These are phyloP conservation scores for Chrysophaeum taylorii DNA, from an alignment of 352 stramenopile species.

Conservation along the genomic window DNA sequence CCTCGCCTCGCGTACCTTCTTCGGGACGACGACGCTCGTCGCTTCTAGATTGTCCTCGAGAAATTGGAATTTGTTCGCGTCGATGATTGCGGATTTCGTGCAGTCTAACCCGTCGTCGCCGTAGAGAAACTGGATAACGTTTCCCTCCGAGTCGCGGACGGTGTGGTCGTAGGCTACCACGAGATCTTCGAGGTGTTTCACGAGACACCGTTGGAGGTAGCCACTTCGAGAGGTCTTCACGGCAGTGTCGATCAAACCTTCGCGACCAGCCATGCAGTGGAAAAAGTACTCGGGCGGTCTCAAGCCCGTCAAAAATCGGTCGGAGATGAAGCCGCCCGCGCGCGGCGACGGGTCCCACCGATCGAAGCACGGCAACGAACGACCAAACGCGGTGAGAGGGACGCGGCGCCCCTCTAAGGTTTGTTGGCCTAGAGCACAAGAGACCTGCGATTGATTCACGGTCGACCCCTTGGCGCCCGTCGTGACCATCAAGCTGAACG, in stretches of 20 bases:
- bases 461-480: constrained; percentile 98
- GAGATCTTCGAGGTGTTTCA: constrained; percentile 96
- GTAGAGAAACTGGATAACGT: constrained; percentile 98
- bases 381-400: constrained; percentile 89
- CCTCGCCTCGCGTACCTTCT: neutral
- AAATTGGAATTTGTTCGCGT: constrained; percentile 20
- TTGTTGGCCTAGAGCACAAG: constrained; percentile 96
- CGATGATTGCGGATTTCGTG: constrained; percentile 34
- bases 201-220: constrained; percentile 97
- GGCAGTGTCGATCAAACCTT: constrained; percentile 95
- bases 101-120: constrained; percentile 57
- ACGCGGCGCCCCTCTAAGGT: constrained; percentile 96
- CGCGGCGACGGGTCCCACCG: constrained; percentile 91
- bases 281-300: constrained; percentile 99
- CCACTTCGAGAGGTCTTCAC: constrained; percentile 99
- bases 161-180: constrained; percentile 97
- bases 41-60: neutral
- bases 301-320: constrained; percentile 96
- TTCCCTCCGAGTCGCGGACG: constrained; percentile 91
- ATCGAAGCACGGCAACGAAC: constrained; percentile 94
- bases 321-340: constrained; percentile 97
- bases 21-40: neutral
- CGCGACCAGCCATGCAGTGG: constrained; percentile 98
- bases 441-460: constrained; percentile 98
- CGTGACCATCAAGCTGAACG: constrained; percentile 97